Evolutionary conservation across 2,329 filamentous ascomycete genomes (phyloP), one percentile per base, ranked within the genome.

Genomic region (Ceratocystis diversiconidia): DNA sequence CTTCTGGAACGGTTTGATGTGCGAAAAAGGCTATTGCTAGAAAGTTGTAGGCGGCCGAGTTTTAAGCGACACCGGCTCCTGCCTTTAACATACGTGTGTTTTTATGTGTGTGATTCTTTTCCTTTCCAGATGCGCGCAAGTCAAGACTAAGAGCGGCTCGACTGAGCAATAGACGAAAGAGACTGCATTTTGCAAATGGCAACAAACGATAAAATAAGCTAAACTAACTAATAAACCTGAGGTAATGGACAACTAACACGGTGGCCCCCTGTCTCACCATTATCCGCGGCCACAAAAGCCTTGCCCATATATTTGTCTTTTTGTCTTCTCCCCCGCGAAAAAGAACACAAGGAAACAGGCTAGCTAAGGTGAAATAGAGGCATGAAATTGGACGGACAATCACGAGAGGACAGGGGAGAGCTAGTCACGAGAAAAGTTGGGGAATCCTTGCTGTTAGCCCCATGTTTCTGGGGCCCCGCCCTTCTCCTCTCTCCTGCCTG

Each of bases 361-460:
- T 22, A 52, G 12, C 48, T 36, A 36, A 10, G 32, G 8, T 36
- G 36, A 41, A 41, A 41, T 12, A 41, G 36, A 52, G 30, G 55
- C 8, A 36, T 7, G 25, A 36, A 59, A 59, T 30, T 36, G 28
- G 30, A 59, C 28, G 32, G 10, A 41, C 36, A 41, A 41, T 41
- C 36, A 12, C 36, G 36, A 41, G 36, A 15, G 36, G 36, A 12
- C 17, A 30, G 19, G 25, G 41, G 32, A 48, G 17, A 30, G 7
- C 17, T 17, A 36, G 28, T 17, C 28, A 32, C 2, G 8, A 25
- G 19, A 59, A 64, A 64, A 43, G 46, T 64, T 64, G 62, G 62
- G 62, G 62, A 64, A 64, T 30, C 62, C 62, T 19, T 64, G 50
- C 32, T 22, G 17, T 6, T 43, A 36, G 10, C 28, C 25, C 61